Evolutionary conservation across 148 eudicot genomes (phyloP).

Genomic region (Rhododendron molle): DNA sequence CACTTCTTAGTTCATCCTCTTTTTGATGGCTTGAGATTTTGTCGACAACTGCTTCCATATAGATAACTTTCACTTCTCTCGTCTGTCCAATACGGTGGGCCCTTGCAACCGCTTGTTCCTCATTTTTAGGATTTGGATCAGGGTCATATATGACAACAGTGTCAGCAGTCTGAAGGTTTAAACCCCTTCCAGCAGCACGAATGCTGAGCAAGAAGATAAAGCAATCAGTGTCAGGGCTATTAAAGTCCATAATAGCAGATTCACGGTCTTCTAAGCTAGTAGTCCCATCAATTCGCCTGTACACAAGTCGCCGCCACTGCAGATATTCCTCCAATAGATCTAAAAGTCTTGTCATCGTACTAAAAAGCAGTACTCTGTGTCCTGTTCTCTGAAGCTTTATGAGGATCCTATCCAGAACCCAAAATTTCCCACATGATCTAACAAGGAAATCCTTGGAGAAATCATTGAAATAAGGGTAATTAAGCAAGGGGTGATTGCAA

Average conservation of each 20-base stretch:
- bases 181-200: slow-evolving; percentile 97
- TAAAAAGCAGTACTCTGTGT: slow-evolving; percentile 95
- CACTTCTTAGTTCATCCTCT: slow-evolving; percentile 83
- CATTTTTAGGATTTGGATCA: slow-evolving; percentile 98
- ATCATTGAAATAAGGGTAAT: slow-evolving; percentile 80
- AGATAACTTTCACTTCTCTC: slow-evolving; percentile 96
- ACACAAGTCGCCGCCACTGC: slow-evolving; percentile 91
- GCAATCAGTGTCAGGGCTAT: slow-evolving; percentile 71
- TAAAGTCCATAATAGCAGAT: slow-evolving; percentile 91
- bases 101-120: slow-evolving; percentile 99
- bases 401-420: slow-evolving; percentile 86
- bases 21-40: slow-evolving; percentile 87
- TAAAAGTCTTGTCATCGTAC: slow-evolving; percentile 97
- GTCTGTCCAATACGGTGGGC: slow-evolving; percentile 98
- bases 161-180: slow-evolving; percentile 96
- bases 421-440: slow-evolving; percentile 89
- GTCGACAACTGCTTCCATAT: slow-evolving; percentile 97
- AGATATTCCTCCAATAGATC: slow-evolving; percentile 93
- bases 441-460: slow-evolving; percentile 90
- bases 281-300: slow-evolving; percentile 90
- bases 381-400: slow-evolving; percentile 94
- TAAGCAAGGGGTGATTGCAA: slow-evolving; percentile 95
- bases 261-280: slow-evolving; percentile 97
- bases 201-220: slow-evolving; percentile 96
- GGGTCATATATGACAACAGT: slow-evolving; percentile 97